A percentile compares a stretch with the other conserved stretches of the same genome.
Conservation (phyloP, 2,329 filamentous ascomycete species). For the Cladosporium halotolerans region DNA sequence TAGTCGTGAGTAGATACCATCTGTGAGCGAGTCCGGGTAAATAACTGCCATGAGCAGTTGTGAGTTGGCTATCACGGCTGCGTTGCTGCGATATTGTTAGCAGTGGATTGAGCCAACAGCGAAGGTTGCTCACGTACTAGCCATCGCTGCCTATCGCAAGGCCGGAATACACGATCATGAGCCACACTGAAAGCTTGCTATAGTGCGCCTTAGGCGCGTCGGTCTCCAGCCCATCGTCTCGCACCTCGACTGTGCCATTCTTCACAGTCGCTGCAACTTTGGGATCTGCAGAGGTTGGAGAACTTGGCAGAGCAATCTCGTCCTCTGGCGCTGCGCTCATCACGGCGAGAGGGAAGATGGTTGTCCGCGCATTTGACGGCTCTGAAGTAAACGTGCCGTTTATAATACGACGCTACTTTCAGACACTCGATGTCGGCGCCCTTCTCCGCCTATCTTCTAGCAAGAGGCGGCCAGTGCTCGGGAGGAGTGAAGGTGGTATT, state of each 20-base stretch:
- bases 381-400: too few relatives aligned
- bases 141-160: slow-evolving; percentile 32
- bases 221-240: slow-evolving; percentile 16
- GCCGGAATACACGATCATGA: slow-evolving; percentile 32
- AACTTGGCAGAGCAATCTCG: not conserved
- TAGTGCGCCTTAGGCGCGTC: slow-evolving; percentile 14
- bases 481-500: too few relatives aligned
- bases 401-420: too few relatives aligned
- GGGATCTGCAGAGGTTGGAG: not conserved
- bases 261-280: not conserved
- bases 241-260: slow-evolving; percentile 12
- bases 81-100: slow-evolving; percentile 18
- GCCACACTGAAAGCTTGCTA: slow-evolving; percentile 27
- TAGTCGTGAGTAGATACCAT: slow-evolving; percentile 26
- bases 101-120: not conserved
- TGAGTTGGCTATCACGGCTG: slow-evolving; percentile 31
- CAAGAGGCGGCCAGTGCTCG: too few relatives aligned
- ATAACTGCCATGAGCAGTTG: slow-evolving; percentile 28
- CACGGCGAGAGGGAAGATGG: not conserved
- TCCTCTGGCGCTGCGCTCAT: not conserved
- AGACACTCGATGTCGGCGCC: too few relatives aligned
- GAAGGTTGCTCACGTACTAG: slow-evolving; percentile 16
- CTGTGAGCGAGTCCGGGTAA: slow-evolving; percentile 28
- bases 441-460: too few relatives aligned
- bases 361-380: too few relatives aligned